Evolutionary conservation across 257 asterid species (phyloP).

Genomic region (Penstemon eatonii): DNA sequence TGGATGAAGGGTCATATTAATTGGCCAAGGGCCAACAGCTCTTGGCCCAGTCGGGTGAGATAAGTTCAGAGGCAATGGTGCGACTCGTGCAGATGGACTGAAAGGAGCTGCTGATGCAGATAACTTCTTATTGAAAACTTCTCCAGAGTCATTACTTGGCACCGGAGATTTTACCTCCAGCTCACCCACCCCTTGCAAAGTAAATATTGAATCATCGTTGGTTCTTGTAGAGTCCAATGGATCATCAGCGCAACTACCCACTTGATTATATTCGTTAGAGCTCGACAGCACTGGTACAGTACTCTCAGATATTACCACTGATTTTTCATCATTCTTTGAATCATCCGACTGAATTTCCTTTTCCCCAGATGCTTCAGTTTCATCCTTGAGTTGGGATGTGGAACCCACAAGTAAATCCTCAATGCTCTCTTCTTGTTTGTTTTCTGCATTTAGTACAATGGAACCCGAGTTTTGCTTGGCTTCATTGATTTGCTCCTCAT

Average conservation of each 20-base stretch:
- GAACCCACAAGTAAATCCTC: slow-evolving; percentile 37
- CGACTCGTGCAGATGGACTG: slow-evolving; percentile 74
- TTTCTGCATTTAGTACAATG: slow-evolving; percentile 36
- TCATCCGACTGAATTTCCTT: slow-evolving; percentile 40
- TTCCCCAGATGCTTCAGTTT: slow-evolving; percentile 36
- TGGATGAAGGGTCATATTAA: slow-evolving; percentile 85
- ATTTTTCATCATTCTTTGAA: slow-evolving; percentile 34
- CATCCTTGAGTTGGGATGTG: slow-evolving; percentile 40
- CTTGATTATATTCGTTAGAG: slow-evolving; percentile 37
- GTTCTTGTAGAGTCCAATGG: slow-evolving; percentile 31
- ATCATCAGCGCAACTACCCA: slow-evolving; percentile 39
- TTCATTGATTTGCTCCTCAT: slow-evolving; percentile 44
- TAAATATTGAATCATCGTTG: slow-evolving; percentile 34
- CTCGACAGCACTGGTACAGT: slow-evolving; percentile 34
- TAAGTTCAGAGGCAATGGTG: slow-evolving; percentile 68
- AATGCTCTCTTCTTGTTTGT: slow-evolving; percentile 36
- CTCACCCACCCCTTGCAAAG: slow-evolving; percentile 49
- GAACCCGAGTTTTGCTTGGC: slow-evolving; percentile 34
- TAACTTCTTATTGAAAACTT: slow-evolving; percentile 66
- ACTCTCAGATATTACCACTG: slow-evolving; percentile 35
- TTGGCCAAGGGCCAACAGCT: slow-evolving; percentile 77
- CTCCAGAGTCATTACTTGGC: slow-evolving; percentile 53
- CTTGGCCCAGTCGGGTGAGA: slow-evolving; percentile 64
- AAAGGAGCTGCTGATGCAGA: slow-evolving; percentile 98
- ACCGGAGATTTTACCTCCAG: slow-evolving; percentile 39